Evolutionary conservation across 1,139 yeast species (phyloP).

Genomic region (Geotrichum macrosporum): DNA sequence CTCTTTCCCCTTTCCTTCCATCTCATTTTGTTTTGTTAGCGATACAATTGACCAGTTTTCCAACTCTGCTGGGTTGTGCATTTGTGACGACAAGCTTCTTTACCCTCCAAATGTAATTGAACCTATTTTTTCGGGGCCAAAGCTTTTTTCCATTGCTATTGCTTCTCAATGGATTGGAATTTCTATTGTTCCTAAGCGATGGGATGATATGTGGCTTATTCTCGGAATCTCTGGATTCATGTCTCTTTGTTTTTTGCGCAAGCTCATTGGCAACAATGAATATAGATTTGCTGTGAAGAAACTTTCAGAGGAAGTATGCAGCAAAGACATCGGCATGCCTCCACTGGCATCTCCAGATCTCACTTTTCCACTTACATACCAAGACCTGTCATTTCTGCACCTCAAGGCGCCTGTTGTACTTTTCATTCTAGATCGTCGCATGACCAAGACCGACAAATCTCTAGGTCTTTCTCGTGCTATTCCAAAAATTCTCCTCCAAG

Average conservation of each 20-base stretch:
- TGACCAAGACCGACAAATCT: conserved; percentile 94
- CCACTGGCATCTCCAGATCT: conserved; percentile 71
- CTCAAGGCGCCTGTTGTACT: conserved; percentile 84
- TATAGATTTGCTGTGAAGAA: conserved; percentile 65
- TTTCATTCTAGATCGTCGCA: conserved; percentile 78
- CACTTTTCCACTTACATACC: conserved; percentile 63
- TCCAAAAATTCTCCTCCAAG: conserved; percentile 86
- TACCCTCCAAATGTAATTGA: conserved; percentile 77
- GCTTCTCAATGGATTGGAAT: conserved; percentile 95
- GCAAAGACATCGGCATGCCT: conserved; percentile 71
- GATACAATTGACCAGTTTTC: conserved; percentile 50
- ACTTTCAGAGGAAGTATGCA: conserved; percentile 61
- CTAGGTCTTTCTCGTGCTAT: conserved; percentile 88
- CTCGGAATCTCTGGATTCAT: conserved; percentile 81
- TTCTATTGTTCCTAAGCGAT: conserved; percentile 74
- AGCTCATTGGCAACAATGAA: conserved; percentile 79
- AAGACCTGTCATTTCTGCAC: conserved; percentile 58
- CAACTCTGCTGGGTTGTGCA: conserved; percentile 71
- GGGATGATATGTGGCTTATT: conserved; percentile 89
- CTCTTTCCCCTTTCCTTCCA: conserved; percentile 84
- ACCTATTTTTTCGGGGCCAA: conserved; percentile 69
- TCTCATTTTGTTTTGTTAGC: conserved; percentile 69
- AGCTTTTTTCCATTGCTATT: conserved; percentile 59
- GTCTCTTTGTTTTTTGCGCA: conserved; percentile 66
- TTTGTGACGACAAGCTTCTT: conserved; percentile 60